phyloP scores from a whole-genome alignment of 306 rosid genomes.

The Cyamopsis tetragonoloba region DNA sequence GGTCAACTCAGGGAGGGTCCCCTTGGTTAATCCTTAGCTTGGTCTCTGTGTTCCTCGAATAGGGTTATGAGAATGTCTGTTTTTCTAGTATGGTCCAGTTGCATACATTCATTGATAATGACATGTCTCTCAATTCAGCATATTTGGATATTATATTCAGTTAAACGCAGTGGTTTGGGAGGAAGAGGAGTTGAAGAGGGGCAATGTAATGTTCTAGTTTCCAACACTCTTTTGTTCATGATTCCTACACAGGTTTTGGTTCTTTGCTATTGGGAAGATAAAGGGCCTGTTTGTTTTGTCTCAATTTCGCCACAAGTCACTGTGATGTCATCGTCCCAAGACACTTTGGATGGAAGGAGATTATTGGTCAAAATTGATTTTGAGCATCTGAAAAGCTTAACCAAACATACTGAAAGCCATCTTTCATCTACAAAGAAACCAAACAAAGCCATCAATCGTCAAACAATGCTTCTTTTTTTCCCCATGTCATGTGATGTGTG shows the following conservation, averaged over 20 bases:
- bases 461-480: not conserved
- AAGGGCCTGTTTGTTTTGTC: no score
- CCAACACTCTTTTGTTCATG: constrained; percentile 33
- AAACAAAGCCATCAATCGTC: constrained; percentile 20
- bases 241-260: constrained; percentile 50
- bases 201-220: constrained; percentile 16
- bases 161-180: not conserved
- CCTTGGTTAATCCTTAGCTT: no score
- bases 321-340: no score
- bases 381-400: no score
- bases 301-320: no score
- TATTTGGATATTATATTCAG: not conserved
- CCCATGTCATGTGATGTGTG: not conserved
- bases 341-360: no score
- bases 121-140: not conserved
- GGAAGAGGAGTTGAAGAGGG: not conserved
- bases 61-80: no score
- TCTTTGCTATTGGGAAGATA: constrained; percentile 40
- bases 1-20: no score
- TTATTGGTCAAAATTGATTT: no score
- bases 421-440: constrained; percentile 33
- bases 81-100: no score
- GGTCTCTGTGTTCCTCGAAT: no score
- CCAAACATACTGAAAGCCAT: no score
- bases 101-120: not conserved